Conservation (phyloP, 163 green algal species). For the Chlamydomonas reinhardtii region DNA sequence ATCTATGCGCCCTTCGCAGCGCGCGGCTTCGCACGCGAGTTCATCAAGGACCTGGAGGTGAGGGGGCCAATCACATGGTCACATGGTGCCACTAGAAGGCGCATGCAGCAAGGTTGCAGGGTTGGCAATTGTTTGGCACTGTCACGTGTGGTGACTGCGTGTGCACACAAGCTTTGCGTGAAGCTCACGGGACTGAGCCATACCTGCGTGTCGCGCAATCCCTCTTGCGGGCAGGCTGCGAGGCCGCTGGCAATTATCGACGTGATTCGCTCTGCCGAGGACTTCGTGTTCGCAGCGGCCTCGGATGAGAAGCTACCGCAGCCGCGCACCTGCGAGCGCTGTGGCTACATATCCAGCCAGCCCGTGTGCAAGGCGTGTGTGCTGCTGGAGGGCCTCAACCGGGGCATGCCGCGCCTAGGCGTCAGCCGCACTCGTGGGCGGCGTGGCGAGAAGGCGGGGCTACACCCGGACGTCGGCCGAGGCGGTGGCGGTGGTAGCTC, state of each 20-base stretch:
- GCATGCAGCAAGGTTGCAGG: too few relatives aligned
- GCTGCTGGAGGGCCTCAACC: constrained; percentile 96
- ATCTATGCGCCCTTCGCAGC: constrained; percentile 94
- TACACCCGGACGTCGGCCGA: background rate
- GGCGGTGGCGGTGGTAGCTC: too few relatives aligned
- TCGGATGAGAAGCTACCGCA: constrained; percentile 38
- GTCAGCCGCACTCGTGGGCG: constrained; percentile 57
- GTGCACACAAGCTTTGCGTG: too few relatives aligned
- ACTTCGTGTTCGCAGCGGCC: constrained; percentile 50
- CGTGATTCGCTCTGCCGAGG: constrained; percentile 93
- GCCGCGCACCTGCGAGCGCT: constrained; percentile 80
- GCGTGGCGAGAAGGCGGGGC: background rate
- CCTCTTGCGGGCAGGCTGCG: constrained; percentile 64
- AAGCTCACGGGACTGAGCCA: too few relatives aligned
- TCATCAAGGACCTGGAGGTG: constrained; percentile 95
- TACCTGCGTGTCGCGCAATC: too few relatives aligned
- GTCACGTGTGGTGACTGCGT: too few relatives aligned
- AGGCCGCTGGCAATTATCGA: constrained; percentile 93
- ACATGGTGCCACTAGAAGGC: too few relatives aligned
- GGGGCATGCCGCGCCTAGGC: constrained; percentile 67
- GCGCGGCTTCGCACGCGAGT: constrained; percentile 88
- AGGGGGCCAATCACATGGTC: too few relatives aligned
- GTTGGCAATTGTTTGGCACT: too few relatives aligned
- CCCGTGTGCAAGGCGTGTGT: constrained; percentile 94
- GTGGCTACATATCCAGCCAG: constrained; percentile 94